phyloP scores from a whole-genome alignment of 495 filamentous ascomycete species.

The Penicillium angulare region DNA sequence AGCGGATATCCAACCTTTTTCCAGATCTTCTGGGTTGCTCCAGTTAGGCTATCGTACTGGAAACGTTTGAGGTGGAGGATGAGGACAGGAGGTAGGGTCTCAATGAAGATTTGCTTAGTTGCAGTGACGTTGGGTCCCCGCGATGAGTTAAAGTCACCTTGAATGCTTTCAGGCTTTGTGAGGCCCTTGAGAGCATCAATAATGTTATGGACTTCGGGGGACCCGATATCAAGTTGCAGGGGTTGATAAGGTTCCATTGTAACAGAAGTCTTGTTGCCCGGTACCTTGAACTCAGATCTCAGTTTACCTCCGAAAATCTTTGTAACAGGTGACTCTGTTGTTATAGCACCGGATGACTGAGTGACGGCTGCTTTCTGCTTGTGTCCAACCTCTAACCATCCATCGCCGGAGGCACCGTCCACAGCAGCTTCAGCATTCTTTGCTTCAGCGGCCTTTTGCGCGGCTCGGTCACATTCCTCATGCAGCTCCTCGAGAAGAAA shows the following conservation, averaged over 20 bases:
- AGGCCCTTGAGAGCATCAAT: constrained; percentile 84
- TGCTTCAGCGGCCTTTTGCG: constrained; percentile 50
- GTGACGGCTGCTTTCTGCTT: constrained; percentile 87
- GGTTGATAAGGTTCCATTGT: constrained; percentile 93
- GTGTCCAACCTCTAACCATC: constrained; percentile 92
- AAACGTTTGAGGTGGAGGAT: constrained; percentile 97
- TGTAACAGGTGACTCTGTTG: constrained; percentile 77
- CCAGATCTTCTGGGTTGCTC: constrained; percentile 95
- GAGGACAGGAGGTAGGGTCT: constrained; percentile 85
- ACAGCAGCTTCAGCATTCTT: constrained; percentile 41
- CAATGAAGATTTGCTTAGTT: constrained; percentile 93
- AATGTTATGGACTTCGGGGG: constrained; percentile 82
- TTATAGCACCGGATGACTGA: constrained; percentile 75
- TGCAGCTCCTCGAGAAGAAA: constrained; percentile 91
- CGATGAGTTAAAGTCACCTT: constrained; percentile 82
- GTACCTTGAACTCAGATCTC: constrained; percentile 83
- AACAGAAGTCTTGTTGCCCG: constrained; percentile 83
- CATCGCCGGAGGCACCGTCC: constrained; percentile 41
- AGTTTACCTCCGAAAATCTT: constrained; percentile 94
- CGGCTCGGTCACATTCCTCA: constrained; percentile 81
- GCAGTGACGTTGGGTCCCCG: constrained; percentile 73
- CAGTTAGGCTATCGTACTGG: constrained; percentile 84
- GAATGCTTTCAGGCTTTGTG: constrained; percentile 77
- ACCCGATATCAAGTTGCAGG: constrained; percentile 89
- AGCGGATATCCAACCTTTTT: constrained; percentile 95